These are phyloP conservation scores for Chenopodium suecicum DNA, from an alignment of 148 eudicot species.

Conservation along the genomic window DNA sequence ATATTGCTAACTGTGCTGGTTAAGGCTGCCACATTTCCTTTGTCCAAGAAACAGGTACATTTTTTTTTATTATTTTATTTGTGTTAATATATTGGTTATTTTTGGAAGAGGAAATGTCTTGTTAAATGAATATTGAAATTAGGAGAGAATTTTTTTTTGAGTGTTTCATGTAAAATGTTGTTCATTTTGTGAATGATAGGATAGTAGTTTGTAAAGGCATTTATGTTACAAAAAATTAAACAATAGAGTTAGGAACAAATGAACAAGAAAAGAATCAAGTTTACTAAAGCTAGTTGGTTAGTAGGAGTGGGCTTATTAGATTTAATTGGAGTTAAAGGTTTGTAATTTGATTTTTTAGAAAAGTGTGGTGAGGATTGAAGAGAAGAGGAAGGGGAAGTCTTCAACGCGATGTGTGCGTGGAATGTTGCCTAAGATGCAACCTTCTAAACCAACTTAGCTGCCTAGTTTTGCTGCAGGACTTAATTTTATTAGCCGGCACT, in stretches of 20 bases:
- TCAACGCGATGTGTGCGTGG: too few relatives aligned
- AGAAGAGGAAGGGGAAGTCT: neutral
- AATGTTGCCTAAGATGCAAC: too few relatives aligned
- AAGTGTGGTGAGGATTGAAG: neutral
- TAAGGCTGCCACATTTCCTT: conserved; percentile 71
- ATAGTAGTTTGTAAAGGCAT: neutral
- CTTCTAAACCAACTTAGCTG: too few relatives aligned
- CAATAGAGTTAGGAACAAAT: too few relatives aligned
- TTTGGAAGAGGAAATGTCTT: neutral
- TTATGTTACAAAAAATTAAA: neutral
- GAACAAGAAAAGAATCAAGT: neutral
- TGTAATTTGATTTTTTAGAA: neutral
- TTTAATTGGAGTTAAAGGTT: neutral
- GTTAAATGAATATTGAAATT: neutral
- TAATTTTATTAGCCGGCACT: too few relatives aligned
- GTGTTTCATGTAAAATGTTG: neutral
- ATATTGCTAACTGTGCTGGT: conserved; percentile 81
- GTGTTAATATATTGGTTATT: neutral
- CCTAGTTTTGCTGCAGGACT: too few relatives aligned
- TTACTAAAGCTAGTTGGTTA: neutral
- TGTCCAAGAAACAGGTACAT: conserved; percentile 82
- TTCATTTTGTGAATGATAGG: neutral
- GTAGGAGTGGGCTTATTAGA: neutral
- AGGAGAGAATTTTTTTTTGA: neutral
- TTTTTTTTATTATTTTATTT: neutral